phyloP scores from a whole-genome alignment of 805 yeast genomes.

The Metschnikowia amazonensis region DNA sequence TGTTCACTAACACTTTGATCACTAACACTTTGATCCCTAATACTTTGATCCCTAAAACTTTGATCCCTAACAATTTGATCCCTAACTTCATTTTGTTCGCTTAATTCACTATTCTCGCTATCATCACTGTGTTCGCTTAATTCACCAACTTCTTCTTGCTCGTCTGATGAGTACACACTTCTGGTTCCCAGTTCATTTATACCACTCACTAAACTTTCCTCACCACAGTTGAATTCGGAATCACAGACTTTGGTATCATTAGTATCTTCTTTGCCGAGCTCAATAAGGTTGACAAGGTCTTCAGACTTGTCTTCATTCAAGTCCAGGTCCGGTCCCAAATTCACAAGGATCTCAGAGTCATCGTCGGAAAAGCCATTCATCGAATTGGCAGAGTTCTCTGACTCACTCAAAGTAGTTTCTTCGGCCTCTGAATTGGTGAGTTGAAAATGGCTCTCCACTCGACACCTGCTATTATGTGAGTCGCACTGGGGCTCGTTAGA shows the following conservation, averaged over 20 bases:
- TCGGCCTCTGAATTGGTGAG: neutral
- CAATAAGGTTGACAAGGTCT: slow-evolving; percentile 1
- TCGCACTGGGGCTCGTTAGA: neutral
- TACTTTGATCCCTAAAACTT: too few species aligned
- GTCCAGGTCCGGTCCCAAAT: neutral
- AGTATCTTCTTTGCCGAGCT: neutral
- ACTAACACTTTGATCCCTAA: too few species aligned
- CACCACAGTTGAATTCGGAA: neutral
- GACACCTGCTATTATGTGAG: neutral
- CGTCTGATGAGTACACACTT: neutral
- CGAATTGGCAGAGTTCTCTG: neutral
- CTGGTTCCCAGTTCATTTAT: neutral
- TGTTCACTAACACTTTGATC: too few species aligned
- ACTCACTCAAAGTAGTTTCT: neutral
- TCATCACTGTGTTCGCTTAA: neutral
- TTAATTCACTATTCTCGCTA: neutral
- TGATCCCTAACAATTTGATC: too few species aligned
- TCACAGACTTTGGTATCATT: neutral
- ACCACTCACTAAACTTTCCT: neutral
- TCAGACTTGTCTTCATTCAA: neutral
- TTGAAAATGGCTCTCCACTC: neutral
- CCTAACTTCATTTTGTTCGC: too few species aligned
- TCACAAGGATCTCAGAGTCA: slow-evolving; percentile 2
- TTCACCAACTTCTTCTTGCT: neutral
- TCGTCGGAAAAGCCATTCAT: neutral